These are phyloP conservation scores for Leccinum arenicola DNA, from an alignment of 768 basidiomycete species.

Conservation along the genomic window DNA sequence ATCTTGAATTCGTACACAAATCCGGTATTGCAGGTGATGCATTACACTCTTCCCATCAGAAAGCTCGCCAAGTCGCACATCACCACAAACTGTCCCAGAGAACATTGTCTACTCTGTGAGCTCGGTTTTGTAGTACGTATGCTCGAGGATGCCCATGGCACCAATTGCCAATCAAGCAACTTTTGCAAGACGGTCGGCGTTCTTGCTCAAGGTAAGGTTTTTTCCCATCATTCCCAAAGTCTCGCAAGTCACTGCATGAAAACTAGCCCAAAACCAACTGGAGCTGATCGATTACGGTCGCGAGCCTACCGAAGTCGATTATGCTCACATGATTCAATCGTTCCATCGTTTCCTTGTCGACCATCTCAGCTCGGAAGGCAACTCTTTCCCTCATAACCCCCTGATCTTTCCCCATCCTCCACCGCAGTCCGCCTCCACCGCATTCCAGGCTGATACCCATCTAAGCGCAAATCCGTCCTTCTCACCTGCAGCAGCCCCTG, in stretches of 20 bases:
- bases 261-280: conserved; percentile 66
- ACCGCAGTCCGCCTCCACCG: neutral
- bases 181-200: conserved; percentile 93
- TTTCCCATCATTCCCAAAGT: neutral
- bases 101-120: conserved; percentile 94
- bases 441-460: conserved; percentile 23
- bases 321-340: conserved; percentile 86
- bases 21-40: conserved; percentile 83
- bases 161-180: conserved; percentile 95
- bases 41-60: conserved; percentile 78
- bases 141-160: conserved; percentile 92
- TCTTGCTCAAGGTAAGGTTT: conserved; percentile 70
- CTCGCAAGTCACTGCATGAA: neutral
- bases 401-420: conserved; percentile 38
- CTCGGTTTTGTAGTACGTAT: conserved; percentile 92
- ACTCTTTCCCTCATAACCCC: conserved; percentile 59
- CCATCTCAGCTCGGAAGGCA: conserved; percentile 74
- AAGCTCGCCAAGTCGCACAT: conserved; percentile 88
- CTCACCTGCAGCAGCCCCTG: conserved; percentile 57
- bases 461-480: conserved; percentile 10
- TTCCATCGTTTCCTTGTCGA: conserved; percentile 95
- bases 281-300: conserved; percentile 88
- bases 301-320: conserved; percentile 69
- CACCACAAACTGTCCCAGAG: conserved; percentile 79
- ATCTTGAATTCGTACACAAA: conserved; percentile 98